phyloP scores from a whole-genome alignment of 208 protist genomes.

The Trypanosoma platydactyli region DNA sequence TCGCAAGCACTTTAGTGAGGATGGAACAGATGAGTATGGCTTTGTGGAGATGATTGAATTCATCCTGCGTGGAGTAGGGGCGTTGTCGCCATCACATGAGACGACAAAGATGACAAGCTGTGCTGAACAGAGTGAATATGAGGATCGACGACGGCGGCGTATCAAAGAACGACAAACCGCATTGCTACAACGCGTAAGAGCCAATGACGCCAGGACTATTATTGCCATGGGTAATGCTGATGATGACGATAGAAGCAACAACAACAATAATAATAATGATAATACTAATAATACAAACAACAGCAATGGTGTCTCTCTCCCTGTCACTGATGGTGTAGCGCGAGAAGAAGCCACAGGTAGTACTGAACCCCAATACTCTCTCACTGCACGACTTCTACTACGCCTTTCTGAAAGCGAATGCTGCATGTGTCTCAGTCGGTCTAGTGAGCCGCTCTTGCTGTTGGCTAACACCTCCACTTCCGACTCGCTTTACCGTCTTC shows the following conservation, averaged over 20 bases:
- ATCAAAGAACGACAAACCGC: conserved; percentile 70
- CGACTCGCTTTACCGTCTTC: conserved; percentile 35
- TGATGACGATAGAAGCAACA: neutral
- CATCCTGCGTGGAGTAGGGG: conserved; percentile 40
- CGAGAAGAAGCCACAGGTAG: neutral
- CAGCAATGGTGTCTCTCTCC: neutral
- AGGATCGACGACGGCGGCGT: conserved; percentile 38
- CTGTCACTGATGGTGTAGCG: neutral
- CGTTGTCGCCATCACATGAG: neutral
- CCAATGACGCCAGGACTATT: conserved; percentile 31
- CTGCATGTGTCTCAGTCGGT: conserved; percentile 54
- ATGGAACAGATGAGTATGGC: conserved; percentile 46
- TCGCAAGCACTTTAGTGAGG: conserved; percentile 33
- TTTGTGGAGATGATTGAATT: conserved; percentile 54
- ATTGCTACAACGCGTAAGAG: conserved; percentile 63
- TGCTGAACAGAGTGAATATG: conserved; percentile 24
- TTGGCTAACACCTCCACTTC: conserved; percentile 60
- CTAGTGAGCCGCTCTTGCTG: conserved; percentile 54
- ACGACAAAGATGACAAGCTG: conserved; percentile 12
- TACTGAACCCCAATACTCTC: neutral
- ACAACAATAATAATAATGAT: neutral
- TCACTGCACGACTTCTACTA: conserved; percentile 37
- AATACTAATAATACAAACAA: neutral
- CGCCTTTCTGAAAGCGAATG: conserved; percentile 59
- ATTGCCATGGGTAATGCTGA: neutral